These are phyloP conservation scores for Mortierella antarctica DNA, from an alignment of 192 early-diverging fungal genomes.

Conservation along the genomic window DNA sequence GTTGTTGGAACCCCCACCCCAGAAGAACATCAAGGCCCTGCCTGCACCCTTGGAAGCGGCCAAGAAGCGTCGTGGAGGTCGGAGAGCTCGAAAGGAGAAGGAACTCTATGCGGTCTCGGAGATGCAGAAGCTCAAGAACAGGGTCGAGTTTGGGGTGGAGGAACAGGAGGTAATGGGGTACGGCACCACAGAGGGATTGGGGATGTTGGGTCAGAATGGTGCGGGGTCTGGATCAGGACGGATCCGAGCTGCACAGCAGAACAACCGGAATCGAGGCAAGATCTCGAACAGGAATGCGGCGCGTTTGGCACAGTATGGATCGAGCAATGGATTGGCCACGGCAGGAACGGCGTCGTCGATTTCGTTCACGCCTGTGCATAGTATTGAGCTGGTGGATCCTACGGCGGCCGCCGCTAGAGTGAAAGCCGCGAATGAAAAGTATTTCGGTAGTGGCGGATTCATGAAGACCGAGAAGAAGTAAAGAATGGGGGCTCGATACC, in stretches of 20 bases:
- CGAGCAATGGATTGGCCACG: slow-evolving; percentile 59
- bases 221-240: slow-evolving; percentile 68
- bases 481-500: not conserved
- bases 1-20: slow-evolving; percentile 85
- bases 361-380: slow-evolving; percentile 95
- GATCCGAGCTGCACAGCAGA: slow-evolving; percentile 76
- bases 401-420: slow-evolving; percentile 69
- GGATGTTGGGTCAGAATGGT: slow-evolving; percentile 80
- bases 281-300: slow-evolving; percentile 51
- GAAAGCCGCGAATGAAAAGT: slow-evolving; percentile 76
- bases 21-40: slow-evolving; percentile 86
- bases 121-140: slow-evolving; percentile 89
- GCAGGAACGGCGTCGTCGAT: slow-evolving; percentile 90
- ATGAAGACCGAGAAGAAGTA: slow-evolving; percentile 27
- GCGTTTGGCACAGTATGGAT: slow-evolving; percentile 35
- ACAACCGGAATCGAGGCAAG: slow-evolving; percentile 78
- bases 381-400: slow-evolving; percentile 93
- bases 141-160: slow-evolving; percentile 90
- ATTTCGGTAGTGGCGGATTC: slow-evolving; percentile 68
- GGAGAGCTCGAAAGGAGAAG: slow-evolving; percentile 83
- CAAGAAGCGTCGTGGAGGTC: slow-evolving; percentile 92
- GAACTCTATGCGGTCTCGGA: slow-evolving; percentile 88
- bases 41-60: slow-evolving; percentile 92
- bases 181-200: slow-evolving; percentile 89
- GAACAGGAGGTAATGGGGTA: slow-evolving; percentile 90